Base-by-base conservation (phyloP, 2,329 filamentous ascomycete species). In the Stemphylium vesicarium region DNA sequence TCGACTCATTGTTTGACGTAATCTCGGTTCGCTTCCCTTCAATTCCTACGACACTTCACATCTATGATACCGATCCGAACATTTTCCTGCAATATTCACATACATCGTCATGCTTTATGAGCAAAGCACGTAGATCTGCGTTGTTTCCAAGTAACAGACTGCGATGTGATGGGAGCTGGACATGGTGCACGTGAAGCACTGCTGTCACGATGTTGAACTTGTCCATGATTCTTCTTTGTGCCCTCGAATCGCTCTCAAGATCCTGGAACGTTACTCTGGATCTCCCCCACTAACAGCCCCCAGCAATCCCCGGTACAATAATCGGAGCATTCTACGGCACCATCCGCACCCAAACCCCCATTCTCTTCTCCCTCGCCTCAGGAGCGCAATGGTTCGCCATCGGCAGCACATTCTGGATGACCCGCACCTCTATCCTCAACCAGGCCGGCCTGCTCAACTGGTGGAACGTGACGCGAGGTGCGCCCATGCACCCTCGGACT, bases 321-420 rank as follows among this genome's bases (percentile, higher is more conserved):
- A 62, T 78, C 46, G 80, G 80, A 35, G 76, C 78, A 46, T 72
- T 78, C 43, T 73, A 74, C 44, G 80, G 80, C 29, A 79, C 80
- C 15, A 56, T 93, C 42, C 84, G 86, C 53, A 88, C 88, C 15
- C 85, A 84, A 12, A 88, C 90, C 4, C 82, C 84, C 4, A 72
- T 86, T 2, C 76, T 94, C 6, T 94, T 92, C 76, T 88, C 91
- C 0, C 64, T 88, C 11, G 83, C 88, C 33, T 87, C 88, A 18
- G 89, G 91, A 15, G 80, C 91, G 36, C 92, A 96, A 77, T 96
- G 91, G 85, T 91, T 91, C 75, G 82, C 85, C 37, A 82, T 96
- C 35, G 91, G 91, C 32, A 85, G 84, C 41, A 89, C 85, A 13
- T 97, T 88, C 72, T 94, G 88, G 82, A 88, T 89, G 87, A 80